Percentiles rank a stretch among this genome's conserved stretches.
These are phyloP conservation scores for Kwoniella bestiolae DNA, from an alignment of 768 basidiomycete genomes.

Conservation along the genomic window DNA sequence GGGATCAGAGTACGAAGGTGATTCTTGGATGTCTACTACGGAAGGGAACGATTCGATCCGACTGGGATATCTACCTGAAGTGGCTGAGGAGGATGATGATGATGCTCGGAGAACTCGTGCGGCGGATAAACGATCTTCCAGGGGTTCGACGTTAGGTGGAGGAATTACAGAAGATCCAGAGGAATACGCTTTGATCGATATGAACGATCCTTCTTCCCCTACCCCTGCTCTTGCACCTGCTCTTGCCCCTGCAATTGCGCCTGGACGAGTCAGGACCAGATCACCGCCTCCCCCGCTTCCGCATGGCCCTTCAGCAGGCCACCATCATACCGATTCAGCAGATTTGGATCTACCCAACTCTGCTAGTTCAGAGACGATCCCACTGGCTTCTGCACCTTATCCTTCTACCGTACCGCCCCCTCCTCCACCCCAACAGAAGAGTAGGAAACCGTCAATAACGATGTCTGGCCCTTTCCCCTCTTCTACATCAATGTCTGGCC, in stretches of 20 bases:
- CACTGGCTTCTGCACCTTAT: slow-evolving; percentile 12
- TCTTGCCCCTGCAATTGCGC: no score
- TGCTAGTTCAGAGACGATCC: slow-evolving; percentile 4
- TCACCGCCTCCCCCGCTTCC: slow-evolving; percentile 8
- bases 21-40: slow-evolving; percentile 47
- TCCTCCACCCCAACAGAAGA: background rate
- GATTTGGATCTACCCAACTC: slow-evolving; percentile 5
- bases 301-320: background rate
- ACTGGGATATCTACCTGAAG: slow-evolving; percentile 45
- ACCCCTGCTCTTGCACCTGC: no score
- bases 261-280: slow-evolving; percentile 3
- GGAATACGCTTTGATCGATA: slow-evolving; percentile 19
- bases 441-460: background rate
- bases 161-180: slow-evolving; percentile 1
- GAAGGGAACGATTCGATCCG: slow-evolving; percentile 43
- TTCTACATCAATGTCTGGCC: slow-evolving; percentile 43
- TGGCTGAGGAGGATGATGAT: slow-evolving; percentile 37
- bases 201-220: slow-evolving; percentile 12
- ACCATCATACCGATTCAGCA: background rate
- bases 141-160: slow-evolving; percentile 17
- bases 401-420: background rate
- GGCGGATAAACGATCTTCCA: slow-evolving; percentile 17
- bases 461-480: background rate
- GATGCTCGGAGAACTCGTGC: slow-evolving; percentile 20
- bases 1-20: slow-evolving; percentile 45